phyloP scores from a whole-genome alignment of 208 protist genomes.

The Spongospora subterranea region DNA sequence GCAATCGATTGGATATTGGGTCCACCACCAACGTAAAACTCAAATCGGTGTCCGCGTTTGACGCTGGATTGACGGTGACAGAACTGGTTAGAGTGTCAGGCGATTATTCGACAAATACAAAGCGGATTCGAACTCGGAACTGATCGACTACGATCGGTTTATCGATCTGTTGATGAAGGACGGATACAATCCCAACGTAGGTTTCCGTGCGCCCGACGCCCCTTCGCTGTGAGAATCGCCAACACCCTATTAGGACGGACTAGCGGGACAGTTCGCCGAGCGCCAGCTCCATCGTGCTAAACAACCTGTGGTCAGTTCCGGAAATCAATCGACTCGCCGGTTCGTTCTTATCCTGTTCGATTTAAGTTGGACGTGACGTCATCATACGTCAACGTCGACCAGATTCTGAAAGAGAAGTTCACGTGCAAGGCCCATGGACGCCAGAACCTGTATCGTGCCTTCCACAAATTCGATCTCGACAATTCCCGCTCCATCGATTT shows the following conservation, averaged over 20 bases:
- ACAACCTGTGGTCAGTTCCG: slow-evolving; percentile 6
- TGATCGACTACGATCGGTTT: slow-evolving; percentile 53
- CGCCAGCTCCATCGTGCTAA: not conserved
- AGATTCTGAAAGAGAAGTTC: not conserved
- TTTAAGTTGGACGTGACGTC: not conserved
- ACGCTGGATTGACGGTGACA: not conserved
- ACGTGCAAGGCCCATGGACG: not conserved
- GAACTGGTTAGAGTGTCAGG: not conserved
- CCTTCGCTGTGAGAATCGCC: not conserved
- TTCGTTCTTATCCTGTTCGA: not conserved
- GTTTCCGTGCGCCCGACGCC: not conserved
- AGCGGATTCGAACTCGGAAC: not conserved
- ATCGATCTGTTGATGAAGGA: not conserved
- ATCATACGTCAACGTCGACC: slow-evolving; percentile 25
- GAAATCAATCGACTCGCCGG: not conserved
- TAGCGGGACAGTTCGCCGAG: slow-evolving; percentile 40
- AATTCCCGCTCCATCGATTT: not conserved
- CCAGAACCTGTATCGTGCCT: not conserved
- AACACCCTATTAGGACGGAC: not conserved
- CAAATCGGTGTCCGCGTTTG: not conserved
- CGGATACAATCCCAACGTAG: slow-evolving; percentile 29
- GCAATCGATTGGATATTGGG: slow-evolving; percentile 7
- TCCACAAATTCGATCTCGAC: not conserved
- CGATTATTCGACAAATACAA: slow-evolving; percentile 52
- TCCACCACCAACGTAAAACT: not conserved